Percentiles rank a stretch among this genome's conserved stretches.
These are phyloP conservation scores for Strobilomyces echinocephalus DNA, from an alignment of 768 basidiomycete genomes.

Conservation along the genomic window DNA sequence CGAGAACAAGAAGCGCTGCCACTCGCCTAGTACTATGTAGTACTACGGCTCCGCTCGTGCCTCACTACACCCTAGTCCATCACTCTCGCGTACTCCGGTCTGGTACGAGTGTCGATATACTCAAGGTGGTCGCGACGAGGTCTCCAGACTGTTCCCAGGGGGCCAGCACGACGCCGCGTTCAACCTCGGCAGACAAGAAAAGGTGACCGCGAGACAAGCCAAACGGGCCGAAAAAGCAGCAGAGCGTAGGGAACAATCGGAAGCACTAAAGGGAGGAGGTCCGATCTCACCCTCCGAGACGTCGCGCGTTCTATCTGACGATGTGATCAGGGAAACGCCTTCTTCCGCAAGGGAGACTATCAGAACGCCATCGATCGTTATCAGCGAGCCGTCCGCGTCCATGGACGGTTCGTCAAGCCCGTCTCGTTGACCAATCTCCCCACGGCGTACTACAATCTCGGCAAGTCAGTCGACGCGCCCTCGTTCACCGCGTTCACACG, in stretches of 20 bases:
- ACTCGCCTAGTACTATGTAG: too few relatives aligned
- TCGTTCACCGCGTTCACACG: too few relatives aligned
- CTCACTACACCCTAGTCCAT: too few relatives aligned
- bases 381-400: slow-evolving; percentile 33
- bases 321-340: slow-evolving; percentile 34
- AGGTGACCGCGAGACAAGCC: background rate
- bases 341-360: slow-evolving; percentile 37
- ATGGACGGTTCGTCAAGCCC: slow-evolving; percentile 30
- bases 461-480: slow-evolving; percentile 23
- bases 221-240: slow-evolving; percentile 13
- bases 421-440: slow-evolving; percentile 40
- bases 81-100: too few relatives aligned
- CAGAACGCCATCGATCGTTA: slow-evolving; percentile 36
- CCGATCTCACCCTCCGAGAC: background rate
- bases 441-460: slow-evolving; percentile 38
- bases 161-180: background rate
- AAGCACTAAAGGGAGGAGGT: slow-evolving; percentile 26
- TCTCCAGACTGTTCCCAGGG: background rate
- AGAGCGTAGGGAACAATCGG: slow-evolving; percentile 16
- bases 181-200: background rate
- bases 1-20: too few relatives aligned
- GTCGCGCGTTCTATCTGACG: slow-evolving; percentile 8
- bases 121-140: background rate
- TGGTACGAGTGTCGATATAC: background rate
- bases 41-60: too few relatives aligned